Conservation (phyloP, 2,329 filamentous ascomycete species). For the Cercospora zeina region DNA sequence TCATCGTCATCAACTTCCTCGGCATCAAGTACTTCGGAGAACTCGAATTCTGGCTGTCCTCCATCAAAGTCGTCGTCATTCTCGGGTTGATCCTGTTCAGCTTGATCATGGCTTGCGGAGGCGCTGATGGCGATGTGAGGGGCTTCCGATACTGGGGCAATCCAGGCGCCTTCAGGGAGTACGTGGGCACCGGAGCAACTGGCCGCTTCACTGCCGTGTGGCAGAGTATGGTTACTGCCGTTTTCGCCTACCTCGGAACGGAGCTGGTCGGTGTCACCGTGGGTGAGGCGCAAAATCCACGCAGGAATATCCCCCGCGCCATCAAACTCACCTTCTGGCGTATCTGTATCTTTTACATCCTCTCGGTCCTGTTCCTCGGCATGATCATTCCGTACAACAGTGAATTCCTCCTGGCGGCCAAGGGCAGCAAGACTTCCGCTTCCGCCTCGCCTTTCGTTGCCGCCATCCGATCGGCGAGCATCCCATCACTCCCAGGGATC, state of each 20-base stretch:
- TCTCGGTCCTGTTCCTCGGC: constrained; percentile 72
- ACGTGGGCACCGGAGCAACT: constrained; percentile 39
- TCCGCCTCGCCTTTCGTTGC: constrained; percentile 73
- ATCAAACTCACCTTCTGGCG: constrained; percentile 81
- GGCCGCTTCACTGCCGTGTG: constrained; percentile 50
- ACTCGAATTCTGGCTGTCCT: constrained; percentile 53
- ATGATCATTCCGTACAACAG: constrained; percentile 75
- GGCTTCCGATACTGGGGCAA: constrained; percentile 49
- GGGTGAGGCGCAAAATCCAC: constrained; percentile 71
- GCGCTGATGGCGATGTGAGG: constrained; percentile 36
- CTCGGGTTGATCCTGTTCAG: constrained; percentile 50
- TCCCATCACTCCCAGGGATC: constrained; percentile 64
- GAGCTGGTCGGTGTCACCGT: constrained; percentile 77
- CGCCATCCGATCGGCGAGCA: constrained; percentile 65
- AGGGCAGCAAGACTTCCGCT: constrained; percentile 47
- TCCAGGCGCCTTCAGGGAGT: constrained; percentile 49
- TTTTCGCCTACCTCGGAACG: constrained; percentile 76
- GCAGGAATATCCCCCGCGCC: constrained; percentile 70
- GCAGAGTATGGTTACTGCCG: constrained; percentile 65
- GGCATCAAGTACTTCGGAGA: constrained; percentile 63
- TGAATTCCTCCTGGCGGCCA: constrained; percentile 59
- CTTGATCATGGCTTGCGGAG: constrained; percentile 37
- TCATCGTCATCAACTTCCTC: constrained; percentile 50
- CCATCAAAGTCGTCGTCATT: constrained; percentile 50
- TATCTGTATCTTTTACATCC: constrained; percentile 76